These are phyloP conservation scores for Lathyrus tuberosus DNA, from an alignment of 306 rosid species.

Conservation along the genomic window DNA sequence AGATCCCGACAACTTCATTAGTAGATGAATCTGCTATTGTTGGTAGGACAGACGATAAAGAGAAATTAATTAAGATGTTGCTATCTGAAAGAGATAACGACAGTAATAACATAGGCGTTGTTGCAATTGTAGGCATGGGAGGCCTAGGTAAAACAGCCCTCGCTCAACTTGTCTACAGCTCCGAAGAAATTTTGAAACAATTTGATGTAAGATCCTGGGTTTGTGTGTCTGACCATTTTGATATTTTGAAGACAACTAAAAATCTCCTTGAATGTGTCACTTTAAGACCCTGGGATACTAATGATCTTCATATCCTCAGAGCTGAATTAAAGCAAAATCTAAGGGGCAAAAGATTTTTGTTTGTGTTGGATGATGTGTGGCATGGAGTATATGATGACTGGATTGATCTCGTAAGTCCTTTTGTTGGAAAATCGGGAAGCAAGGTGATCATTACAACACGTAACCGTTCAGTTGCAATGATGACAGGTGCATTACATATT, in stretches of 20 bases:
- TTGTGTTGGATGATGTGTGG: neutral
- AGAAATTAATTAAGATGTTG: neutral
- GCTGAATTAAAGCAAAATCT: neutral
- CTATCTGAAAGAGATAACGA: neutral
- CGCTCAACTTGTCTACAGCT: neutral
- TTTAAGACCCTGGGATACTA: neutral
- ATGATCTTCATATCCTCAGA: neutral
- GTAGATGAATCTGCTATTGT: neutral
- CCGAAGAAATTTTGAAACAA: neutral
- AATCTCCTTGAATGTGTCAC: neutral
- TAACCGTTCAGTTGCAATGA: neutral
- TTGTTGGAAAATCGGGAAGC: neutral
- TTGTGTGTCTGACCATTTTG: neutral
- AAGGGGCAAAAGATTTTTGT: neutral
- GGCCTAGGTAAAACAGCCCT: neutral
- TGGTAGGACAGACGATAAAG: neutral
- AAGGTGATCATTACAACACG: neutral
- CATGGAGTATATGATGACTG: neutral
- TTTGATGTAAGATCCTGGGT: neutral
- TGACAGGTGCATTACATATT: neutral
- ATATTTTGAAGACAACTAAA: neutral
- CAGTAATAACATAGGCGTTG: neutral
- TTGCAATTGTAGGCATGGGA: slow-evolving; percentile 2
- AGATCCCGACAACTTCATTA: too few species aligned
- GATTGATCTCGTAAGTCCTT: neutral